Evolutionary conservation across 257 asterid genomes (phyloP), one percentile per base, ranked within the genome.

Genomic region (Coffea canephora): DNA sequence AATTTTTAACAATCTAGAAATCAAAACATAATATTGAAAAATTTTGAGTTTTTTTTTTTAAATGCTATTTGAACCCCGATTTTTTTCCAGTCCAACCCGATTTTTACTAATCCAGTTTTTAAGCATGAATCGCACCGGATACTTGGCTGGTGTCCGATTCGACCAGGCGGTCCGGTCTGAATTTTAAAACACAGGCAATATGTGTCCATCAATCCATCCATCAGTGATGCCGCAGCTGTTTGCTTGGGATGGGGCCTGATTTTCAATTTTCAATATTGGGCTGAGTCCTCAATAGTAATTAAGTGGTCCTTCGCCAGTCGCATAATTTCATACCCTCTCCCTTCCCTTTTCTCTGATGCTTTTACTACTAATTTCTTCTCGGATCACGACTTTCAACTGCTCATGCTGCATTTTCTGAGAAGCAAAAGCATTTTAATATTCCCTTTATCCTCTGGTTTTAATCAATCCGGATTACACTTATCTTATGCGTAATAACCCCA

Each of bases 301-400:
- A 39, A 23, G 73, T 48, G 73, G 79, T 16, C 50, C 79, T 57
- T 18, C 65, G 5, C 46, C 15, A 45, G 15, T 76, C 72, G 12
- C 45, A n/a, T 12, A 41, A 41, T 25, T 64, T 64, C 39, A n/a
- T n/a, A 6, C 2, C 41, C 10, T 10, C 8, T 27, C 15, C 71
- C 18, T 50, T 39, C 50, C 16, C 70, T 25, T n/a, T 54, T 3
- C 10, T 10, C 39, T 57, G 31, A 23, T 14, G 6, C 14, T 5
- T 34, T 31, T 31, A 31, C 11, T 41, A 21, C n/a, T 12, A 43
- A 57, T 19, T 5, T 6, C 2, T 6, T 43, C 16, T 57, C 55
- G 21, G 66, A 66, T 49, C 10, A 21, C 27, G 62, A 27, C 43
- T 69, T 69, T 69, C 74, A 81, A 48, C 81, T 14, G 16, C 79